These are phyloP conservation scores for Hemisphaericaspora nanyangensis DNA, from an alignment of 805 yeast genomes.

Conservation along the genomic window DNA sequence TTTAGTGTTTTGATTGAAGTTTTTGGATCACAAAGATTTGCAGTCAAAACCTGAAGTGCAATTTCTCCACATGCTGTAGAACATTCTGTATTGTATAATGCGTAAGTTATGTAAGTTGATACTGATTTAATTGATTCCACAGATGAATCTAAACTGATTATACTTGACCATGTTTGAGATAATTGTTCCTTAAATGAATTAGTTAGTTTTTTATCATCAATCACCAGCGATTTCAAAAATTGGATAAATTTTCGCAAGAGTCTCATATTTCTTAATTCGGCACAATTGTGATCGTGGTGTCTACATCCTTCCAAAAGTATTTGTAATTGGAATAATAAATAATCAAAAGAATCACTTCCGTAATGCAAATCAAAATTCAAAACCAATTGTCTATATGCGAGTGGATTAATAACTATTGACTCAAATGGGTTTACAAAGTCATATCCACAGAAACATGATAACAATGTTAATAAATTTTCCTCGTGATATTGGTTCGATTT, in stretches of 20 bases:
- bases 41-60: conserved; percentile 29
- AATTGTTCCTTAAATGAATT: conserved; percentile 15
- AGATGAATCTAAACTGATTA: conserved; percentile 41
- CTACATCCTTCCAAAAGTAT: conserved; percentile 53
- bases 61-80: conserved; percentile 33
- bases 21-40: conserved; percentile 37
- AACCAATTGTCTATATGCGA: conserved; percentile 48
- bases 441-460: conserved; percentile 56
- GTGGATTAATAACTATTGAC: conserved; percentile 53
- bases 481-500: conserved; percentile 7
- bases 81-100: conserved; percentile 43
- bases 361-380: conserved; percentile 62
- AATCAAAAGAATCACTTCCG: conserved; percentile 54
- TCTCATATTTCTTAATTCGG: conserved; percentile 51
- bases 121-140: conserved; percentile 53
- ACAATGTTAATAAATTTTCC: conserved; percentile 40
- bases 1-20: conserved; percentile 36
- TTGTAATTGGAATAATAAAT: conserved; percentile 55
- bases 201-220: conserved; percentile 4
- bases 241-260: conserved; percentile 46
- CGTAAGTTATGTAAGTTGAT: conserved; percentile 43
- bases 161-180: conserved; percentile 16
- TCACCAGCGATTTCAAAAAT: conserved; percentile 37
- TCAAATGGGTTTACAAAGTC: conserved; percentile 46
- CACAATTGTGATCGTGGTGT: conserved; percentile 46